These are phyloP conservation scores for Cytospora piceae DNA, from an alignment of 2,329 filamentous ascomycete species.

Conservation along the genomic window DNA sequence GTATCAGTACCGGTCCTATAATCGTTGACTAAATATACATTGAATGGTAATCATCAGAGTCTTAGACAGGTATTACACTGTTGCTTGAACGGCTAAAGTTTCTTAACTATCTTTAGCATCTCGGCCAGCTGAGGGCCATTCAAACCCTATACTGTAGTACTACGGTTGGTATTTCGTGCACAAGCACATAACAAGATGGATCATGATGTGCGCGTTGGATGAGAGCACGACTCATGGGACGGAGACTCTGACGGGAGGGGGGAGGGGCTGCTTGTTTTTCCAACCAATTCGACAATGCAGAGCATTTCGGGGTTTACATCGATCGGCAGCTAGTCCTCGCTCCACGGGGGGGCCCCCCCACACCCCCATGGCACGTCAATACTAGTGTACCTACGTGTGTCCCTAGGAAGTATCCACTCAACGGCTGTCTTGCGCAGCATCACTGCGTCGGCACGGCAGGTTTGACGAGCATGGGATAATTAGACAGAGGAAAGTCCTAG, in stretches of 20 bases:
- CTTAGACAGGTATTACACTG: not conserved
- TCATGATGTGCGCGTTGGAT: not conserved
- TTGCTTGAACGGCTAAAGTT: too few relatives aligned
- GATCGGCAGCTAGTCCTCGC: conserved; percentile 13
- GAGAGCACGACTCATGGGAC: not conserved
- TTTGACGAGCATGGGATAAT: not conserved
- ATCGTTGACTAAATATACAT: not conserved
- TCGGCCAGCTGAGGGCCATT: not conserved
- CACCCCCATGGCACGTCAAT: too few relatives aligned
- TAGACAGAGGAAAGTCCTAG: not conserved
- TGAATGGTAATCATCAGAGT: not conserved
- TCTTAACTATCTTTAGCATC: too few relatives aligned
- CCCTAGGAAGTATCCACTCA: not conserved
- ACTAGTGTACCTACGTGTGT: too few relatives aligned
- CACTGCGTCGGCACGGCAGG: not conserved
- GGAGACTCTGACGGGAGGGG: not conserved
- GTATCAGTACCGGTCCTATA: not conserved
- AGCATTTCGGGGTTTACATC: conserved; percentile 2
- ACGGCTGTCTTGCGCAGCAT: not conserved
- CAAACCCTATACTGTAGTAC: not conserved
- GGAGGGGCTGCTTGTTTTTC: not conserved
- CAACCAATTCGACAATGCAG: not conserved
- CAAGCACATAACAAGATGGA: conserved; percentile 2
- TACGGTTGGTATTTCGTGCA: not conserved
- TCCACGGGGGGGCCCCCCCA: too few relatives aligned